A percentile compares a stretch with the other conserved stretches of the same genome.
These are phyloP conservation scores for Ulvella scutata DNA, from an alignment of 139 green algal species.

Conservation along the genomic window DNA sequence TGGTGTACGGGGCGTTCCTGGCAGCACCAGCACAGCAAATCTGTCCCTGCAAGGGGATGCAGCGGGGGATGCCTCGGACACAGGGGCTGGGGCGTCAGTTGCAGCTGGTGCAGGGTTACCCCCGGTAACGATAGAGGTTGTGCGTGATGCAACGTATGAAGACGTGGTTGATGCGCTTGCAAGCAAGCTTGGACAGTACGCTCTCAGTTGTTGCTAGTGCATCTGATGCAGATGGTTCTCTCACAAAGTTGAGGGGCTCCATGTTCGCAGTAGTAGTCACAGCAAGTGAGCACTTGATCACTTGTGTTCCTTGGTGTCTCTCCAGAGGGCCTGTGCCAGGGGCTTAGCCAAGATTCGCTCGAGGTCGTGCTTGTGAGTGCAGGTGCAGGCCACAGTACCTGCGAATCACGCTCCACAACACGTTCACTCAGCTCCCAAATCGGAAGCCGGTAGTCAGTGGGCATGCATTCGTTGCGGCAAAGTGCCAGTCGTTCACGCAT, in stretches of 20 bases:
- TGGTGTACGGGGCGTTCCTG: neutral
- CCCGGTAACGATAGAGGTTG: constrained; percentile 66
- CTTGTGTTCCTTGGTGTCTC: too few relatives aligned
- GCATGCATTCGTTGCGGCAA: neutral
- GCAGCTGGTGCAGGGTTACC: neutral
- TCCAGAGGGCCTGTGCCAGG: too few relatives aligned
- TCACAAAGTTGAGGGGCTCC: too few relatives aligned
- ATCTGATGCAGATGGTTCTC: too few relatives aligned
- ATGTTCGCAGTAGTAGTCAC: too few relatives aligned
- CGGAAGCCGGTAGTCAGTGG: constrained; percentile 9
- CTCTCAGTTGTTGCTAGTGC: too few relatives aligned
- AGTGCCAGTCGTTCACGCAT: neutral
- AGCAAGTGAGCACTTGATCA: too few relatives aligned
- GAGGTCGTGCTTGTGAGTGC: too few relatives aligned
- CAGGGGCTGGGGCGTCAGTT: neutral
- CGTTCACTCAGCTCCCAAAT: constrained; percentile 42
- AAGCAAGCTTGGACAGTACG: constrained; percentile 24
- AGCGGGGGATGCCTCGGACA: neutral
- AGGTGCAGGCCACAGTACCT: constrained; percentile 20
- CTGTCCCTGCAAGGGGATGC: neutral
- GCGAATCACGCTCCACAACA: constrained; percentile 69
- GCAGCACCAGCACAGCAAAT: neutral
- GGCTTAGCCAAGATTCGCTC: too few relatives aligned
- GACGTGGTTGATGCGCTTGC: constrained; percentile 47
- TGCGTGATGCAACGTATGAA: constrained; percentile 58